A percentile compares a stretch with the other conserved stretches of the same genome.
These are phyloP conservation scores for Chrysanthemum makinoi DNA, from an alignment of 129 eudicot genomes.

Conservation along the genomic window DNA sequence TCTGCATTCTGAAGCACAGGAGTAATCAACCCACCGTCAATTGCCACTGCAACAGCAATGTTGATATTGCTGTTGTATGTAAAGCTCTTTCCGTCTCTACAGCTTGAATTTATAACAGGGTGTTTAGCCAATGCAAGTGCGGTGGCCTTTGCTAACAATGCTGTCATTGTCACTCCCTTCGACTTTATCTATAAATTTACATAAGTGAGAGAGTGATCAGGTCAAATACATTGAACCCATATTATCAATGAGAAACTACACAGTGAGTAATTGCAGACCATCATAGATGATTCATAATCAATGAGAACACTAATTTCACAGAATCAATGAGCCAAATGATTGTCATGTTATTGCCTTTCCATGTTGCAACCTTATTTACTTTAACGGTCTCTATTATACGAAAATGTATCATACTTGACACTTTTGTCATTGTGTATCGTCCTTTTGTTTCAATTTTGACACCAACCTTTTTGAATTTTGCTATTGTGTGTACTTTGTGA, in stretches of 20 bases:
- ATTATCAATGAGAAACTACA: background rate
- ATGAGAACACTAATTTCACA: background rate
- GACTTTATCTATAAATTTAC: slow-evolving; percentile 56
- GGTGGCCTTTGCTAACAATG: slow-evolving; percentile 88
- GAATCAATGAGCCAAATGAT: background rate
- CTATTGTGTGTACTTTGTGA: too few relatives aligned
- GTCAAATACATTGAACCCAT: background rate
- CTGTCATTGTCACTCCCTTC: slow-evolving; percentile 97
- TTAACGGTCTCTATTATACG: background rate
- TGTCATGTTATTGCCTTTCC: too few relatives aligned
- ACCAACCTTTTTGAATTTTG: too few relatives aligned
- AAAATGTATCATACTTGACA: too few relatives aligned
- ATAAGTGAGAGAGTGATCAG: background rate
- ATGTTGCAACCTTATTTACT: background rate
- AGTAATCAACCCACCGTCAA: slow-evolving; percentile 93
- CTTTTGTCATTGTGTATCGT: too few relatives aligned
- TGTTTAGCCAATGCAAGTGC: slow-evolving; percentile 92
- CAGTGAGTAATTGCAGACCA: background rate
- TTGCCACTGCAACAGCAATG: slow-evolving; percentile 96
- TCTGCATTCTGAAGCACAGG: slow-evolving; percentile 98
- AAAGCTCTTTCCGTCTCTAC: slow-evolving; percentile 97
- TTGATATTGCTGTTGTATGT: slow-evolving; percentile 86
- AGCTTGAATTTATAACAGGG: slow-evolving; percentile 91
- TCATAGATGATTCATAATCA: too few relatives aligned
- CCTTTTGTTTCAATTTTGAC: too few relatives aligned